A percentile compares a stretch with the other conserved stretches of the same genome.
Evolutionary conservation across 805 yeast genomes (phyloP).

Genomic region (Wickerhamomyces queroliae): DNA sequence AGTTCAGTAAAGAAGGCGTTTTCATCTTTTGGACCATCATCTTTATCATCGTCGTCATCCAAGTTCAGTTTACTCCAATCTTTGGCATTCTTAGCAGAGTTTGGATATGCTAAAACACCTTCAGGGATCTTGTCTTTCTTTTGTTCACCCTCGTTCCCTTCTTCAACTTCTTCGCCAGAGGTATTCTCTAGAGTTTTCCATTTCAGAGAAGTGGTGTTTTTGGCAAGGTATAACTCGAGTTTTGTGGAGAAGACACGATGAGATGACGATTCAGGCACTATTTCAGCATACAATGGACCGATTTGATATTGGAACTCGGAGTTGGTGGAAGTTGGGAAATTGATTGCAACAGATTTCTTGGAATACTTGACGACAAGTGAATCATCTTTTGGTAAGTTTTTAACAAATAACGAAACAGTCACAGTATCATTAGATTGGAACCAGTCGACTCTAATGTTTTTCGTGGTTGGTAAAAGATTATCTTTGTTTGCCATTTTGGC

Average conservation of each 20-base stretch:
- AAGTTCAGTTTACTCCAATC: conserved; percentile 65
- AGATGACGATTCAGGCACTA: conserved; percentile 39
- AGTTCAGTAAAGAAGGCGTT: conserved; percentile 70
- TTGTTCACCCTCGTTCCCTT: conserved; percentile 7
- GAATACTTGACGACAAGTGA: conserved; percentile 35
- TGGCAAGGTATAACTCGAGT: conserved; percentile 59
- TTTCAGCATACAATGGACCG: conserved; percentile 45
- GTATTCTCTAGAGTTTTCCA: conserved; percentile 47
- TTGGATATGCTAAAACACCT: conserved; percentile 38
- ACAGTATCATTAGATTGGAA: conserved; percentile 59
- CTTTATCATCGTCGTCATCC: conserved; percentile 40
- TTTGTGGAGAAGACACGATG: conserved; percentile 63
- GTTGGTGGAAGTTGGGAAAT: conserved; percentile 42
- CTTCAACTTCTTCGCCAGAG: conserved; percentile 4
- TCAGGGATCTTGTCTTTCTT: neutral
- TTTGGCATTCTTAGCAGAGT: conserved; percentile 53
- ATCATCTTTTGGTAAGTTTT: conserved; percentile 49
- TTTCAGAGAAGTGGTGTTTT: conserved; percentile 31
- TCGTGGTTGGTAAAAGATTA: conserved; percentile 16
- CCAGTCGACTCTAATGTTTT: conserved; percentile 53
- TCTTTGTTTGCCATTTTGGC: conserved; percentile 18
- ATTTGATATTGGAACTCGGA: conserved; percentile 55
- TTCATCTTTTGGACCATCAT: conserved; percentile 41
- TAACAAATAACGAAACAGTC: conserved; percentile 66
- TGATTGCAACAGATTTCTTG: conserved; percentile 30